These are phyloP conservation scores for Combretum micranthum DNA, from an alignment of 345 rosid genomes.

Conservation along the genomic window DNA sequence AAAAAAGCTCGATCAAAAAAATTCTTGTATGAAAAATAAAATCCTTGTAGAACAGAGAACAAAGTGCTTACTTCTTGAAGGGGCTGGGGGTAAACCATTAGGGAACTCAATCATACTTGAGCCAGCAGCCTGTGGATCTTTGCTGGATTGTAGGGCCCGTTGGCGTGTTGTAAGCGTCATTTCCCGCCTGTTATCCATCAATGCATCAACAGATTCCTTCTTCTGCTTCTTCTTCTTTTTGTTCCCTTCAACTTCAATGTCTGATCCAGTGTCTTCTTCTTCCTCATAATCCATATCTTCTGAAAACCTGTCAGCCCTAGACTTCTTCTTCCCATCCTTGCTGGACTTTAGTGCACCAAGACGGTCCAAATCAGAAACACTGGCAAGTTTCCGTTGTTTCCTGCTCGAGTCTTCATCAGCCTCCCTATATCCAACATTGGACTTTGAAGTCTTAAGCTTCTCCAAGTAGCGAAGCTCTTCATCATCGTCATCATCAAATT, in stretches of 20 bases:
- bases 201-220: constrained; percentile 38
- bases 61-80: constrained; percentile 68
- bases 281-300: constrained; percentile 56
- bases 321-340: constrained; percentile 53
- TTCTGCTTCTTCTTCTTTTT: constrained; percentile 30
- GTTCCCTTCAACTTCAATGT: too few species aligned
- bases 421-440: constrained; percentile 29
- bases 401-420: constrained; percentile 48
- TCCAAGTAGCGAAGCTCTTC: constrained; percentile 85
- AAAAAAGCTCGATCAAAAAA: constrained; percentile 5
- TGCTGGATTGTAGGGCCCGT: constrained; percentile 82
- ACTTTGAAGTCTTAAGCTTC: constrained; percentile 59
- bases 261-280: constrained; percentile 30
- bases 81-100: constrained; percentile 90
- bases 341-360: constrained; percentile 23
- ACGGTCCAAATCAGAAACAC: constrained; percentile 44
- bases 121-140: constrained; percentile 41
- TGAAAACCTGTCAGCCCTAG: constrained; percentile 30
- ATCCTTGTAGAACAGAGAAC: background rate
- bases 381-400: constrained; percentile 57
- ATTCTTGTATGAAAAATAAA: background rate
- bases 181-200: constrained; percentile 60
- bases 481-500: constrained; percentile 60
- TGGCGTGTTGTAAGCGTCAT: constrained; percentile 76
- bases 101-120: constrained; percentile 67